Evolutionary conservation across 495 filamentous ascomycete species (phyloP).

Genomic region (Penicillium manginii): DNA sequence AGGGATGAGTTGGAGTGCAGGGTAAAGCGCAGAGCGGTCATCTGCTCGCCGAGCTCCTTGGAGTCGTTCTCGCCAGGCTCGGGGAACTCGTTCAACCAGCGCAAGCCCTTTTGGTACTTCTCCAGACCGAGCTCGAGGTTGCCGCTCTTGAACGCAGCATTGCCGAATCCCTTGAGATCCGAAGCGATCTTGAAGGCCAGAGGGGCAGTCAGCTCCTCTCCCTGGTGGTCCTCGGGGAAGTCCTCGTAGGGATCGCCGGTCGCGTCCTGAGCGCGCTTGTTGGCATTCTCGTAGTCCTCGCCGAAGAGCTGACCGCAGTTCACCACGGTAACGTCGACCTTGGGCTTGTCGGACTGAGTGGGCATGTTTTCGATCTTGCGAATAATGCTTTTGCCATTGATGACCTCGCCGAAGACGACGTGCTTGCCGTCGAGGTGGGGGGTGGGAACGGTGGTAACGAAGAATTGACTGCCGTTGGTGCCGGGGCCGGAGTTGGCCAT

Average conservation of each 20-base stretch:
- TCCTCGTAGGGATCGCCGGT: slow-evolving; percentile 95
- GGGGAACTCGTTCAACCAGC: slow-evolving; percentile 90
- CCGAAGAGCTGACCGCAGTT: slow-evolving; percentile 87
- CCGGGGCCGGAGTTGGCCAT: slow-evolving; percentile 97
- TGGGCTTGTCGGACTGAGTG: slow-evolving; percentile 84
- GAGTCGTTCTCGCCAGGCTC: slow-evolving; percentile 67
- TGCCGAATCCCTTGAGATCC: slow-evolving; percentile 91
- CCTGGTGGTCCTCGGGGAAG: slow-evolving; percentile 87
- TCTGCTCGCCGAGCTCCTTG: slow-evolving; percentile 63
- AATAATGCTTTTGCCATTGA: slow-evolving; percentile 88
- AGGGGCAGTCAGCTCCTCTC: slow-evolving; percentile 61
- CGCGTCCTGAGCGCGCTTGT: slow-evolving; percentile 68
- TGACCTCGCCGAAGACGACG: slow-evolving; percentile 63
- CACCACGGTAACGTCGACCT: slow-evolving; percentile 69
- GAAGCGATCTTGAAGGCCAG: slow-evolving; percentile 67
- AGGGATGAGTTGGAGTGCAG: slow-evolving; percentile 79
- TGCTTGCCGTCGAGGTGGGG: slow-evolving; percentile 96
- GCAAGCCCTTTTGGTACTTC: slow-evolving; percentile 97
- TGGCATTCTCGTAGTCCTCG: slow-evolving; percentile 63
- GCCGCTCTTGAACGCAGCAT: slow-evolving; percentile 83
- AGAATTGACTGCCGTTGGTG: slow-evolving; percentile 98
- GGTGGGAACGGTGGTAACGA: slow-evolving; percentile 91
- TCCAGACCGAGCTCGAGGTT: slow-evolving; percentile 73
- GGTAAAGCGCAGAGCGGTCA: slow-evolving; percentile 74
- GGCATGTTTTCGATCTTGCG: slow-evolving; percentile 86